Percentiles rank a stretch among this genome's conserved stretches.
Evolutionary conservation across 1,284 basidiomycete species (phyloP).

Genomic region (Xerocomus nothofagi): DNA sequence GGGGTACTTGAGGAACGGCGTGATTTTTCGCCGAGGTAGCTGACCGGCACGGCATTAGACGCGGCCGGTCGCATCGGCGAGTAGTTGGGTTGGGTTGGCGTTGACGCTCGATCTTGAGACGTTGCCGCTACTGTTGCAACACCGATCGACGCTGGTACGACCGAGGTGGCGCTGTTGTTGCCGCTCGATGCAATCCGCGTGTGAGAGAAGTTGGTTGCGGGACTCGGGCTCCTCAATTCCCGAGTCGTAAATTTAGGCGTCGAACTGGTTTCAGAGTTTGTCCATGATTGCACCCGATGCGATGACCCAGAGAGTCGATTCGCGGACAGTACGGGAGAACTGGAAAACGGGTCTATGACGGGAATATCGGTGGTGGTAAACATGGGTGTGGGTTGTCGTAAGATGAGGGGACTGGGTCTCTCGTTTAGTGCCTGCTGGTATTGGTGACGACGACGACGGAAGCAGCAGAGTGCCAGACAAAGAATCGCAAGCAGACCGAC

Average conservation of each 20-base stretch:
- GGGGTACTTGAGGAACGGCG: not conserved
- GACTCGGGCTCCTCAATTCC: slow-evolving; percentile 1
- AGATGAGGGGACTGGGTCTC: slow-evolving; percentile 6
- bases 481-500: slow-evolving; percentile 16
- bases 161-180: not conserved
- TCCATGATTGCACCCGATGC: slow-evolving; percentile 10
- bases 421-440: slow-evolving; percentile 1
- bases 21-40: slow-evolving; percentile 16
- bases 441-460: slow-evolving; percentile 11
- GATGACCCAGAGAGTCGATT: not conserved
- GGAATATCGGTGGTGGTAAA: not conserved
- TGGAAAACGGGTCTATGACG: slow-evolving; percentile 7
- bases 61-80: not conserved
- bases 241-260: not conserved
- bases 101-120: not conserved
- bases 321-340: not conserved
- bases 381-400: slow-evolving; percentile 1
- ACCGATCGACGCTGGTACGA: not conserved
- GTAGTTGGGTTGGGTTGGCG: not conserved
- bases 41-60: not conserved
- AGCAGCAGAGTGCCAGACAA: slow-evolving; percentile 12
- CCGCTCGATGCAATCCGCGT: slow-evolving; percentile 1
- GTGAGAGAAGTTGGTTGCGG: not conserved
- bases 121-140: not conserved
- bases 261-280: slow-evolving; percentile 3